Conservation (phyloP, 2,329 filamentous ascomycete genomes). For the Ophidiomyces ophidiicola region DNA sequence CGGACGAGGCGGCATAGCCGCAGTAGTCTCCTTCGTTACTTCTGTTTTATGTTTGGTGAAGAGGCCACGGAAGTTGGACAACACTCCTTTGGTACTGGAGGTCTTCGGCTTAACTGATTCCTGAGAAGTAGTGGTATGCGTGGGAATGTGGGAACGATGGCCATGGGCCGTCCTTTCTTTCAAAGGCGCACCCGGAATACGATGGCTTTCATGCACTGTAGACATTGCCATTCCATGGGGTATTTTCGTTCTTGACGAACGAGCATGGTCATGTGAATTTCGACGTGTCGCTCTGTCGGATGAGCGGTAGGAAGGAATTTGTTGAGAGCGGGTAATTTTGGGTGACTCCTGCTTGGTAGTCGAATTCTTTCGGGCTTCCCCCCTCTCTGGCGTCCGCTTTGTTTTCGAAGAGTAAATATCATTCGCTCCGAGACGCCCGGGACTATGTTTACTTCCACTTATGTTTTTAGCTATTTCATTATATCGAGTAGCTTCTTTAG, state of each 20-base stretch:
- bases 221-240: not conserved
- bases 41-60: constrained; percentile 16
- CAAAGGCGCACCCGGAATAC: not conserved
- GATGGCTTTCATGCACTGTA: not conserved
- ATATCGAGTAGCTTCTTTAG: not conserved
- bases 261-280: constrained; percentile 5
- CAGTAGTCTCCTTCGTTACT: constrained; percentile 1
- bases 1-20: not conserved
- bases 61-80: constrained; percentile 17
- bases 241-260: constrained; percentile 10
- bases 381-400: constrained; percentile 2
- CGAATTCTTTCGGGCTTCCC: constrained; percentile 1
- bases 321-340: not conserved
- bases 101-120: constrained; percentile 5
- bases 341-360: constrained; percentile 2
- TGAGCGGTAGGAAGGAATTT: constrained; percentile 7
- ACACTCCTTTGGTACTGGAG: constrained; percentile 11
- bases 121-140: not conserved
- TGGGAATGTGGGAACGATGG: not conserved
- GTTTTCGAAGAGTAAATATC: constrained; percentile 1
- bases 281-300: constrained; percentile 7
- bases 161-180: not conserved
- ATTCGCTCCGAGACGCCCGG: not conserved
- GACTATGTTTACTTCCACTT: not conserved
- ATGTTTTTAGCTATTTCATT: not conserved